A percentile compares a stretch with the other conserved stretches of the same genome.
Evolutionary conservation across 257 asterid genomes (phyloP).

Genomic region (Catharanthus roseus): DNA sequence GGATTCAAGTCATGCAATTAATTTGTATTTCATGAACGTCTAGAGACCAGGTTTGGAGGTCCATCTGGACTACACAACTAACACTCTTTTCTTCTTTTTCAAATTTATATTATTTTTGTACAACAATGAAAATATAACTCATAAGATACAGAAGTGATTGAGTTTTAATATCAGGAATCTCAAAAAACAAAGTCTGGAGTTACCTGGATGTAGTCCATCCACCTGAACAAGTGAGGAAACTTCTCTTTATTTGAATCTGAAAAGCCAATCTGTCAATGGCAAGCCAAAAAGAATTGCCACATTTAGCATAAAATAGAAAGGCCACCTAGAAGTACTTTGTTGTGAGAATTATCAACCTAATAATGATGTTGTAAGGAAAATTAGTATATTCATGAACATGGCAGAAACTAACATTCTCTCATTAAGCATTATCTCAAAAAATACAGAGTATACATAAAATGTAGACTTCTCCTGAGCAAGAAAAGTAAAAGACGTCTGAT

Average conservation of each 20-base stretch:
- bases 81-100: background rate
- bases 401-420: too few relatives aligned
- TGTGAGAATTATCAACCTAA: background rate
- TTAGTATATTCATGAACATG: background rate
- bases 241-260: conserved; percentile 50
- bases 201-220: conserved; percentile 93
- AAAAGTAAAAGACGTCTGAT: background rate
- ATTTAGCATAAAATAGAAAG: background rate
- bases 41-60: background rate
- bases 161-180: background rate
- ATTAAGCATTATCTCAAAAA: background rate
- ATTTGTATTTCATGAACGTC: background rate
- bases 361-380: background rate
- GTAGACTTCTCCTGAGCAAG: background rate
- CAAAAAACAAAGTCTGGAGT: background rate
- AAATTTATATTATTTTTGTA: background rate
- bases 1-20: background rate
- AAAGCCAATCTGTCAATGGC: conserved; percentile 45
- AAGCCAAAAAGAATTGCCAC: conserved; percentile 10
- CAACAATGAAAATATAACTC: background rate
- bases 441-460: background rate
- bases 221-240: conserved; percentile 71
- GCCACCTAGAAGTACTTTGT: background rate
- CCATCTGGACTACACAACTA: background rate
- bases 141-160: background rate